phyloP scores from a whole-genome alignment of 768 basidiomycete species.

The Hericium erinaceus region DNA sequence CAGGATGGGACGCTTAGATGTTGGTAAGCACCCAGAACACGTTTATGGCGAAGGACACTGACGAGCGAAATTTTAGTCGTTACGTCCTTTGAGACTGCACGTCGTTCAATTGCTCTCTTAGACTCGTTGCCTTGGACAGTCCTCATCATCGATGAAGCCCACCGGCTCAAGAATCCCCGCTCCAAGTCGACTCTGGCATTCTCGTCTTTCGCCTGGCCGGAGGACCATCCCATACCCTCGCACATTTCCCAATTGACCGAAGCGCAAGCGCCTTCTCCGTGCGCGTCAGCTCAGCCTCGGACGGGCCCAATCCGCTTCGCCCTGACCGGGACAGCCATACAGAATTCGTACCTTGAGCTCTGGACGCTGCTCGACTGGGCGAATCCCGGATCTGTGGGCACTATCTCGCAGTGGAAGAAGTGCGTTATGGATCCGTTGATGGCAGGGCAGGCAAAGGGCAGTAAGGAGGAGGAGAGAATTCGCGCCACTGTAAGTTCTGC shows the following conservation, averaged over 20 bases:
- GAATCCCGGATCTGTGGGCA: conserved; percentile 73
- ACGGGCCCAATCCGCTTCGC: conserved; percentile 52
- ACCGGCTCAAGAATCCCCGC: conserved; percentile 74
- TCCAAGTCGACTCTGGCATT: conserved; percentile 62
- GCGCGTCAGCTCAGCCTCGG: background rate
- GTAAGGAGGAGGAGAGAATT: conserved; percentile 52
- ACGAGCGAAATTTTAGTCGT: conserved; percentile 42
- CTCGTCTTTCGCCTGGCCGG: conserved; percentile 52
- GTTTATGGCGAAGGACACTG: background rate
- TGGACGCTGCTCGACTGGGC: conserved; percentile 93
- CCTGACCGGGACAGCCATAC: conserved; percentile 75
- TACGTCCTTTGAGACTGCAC: conserved; percentile 71
- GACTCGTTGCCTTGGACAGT: conserved; percentile 63
- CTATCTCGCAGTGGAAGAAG: conserved; percentile 64
- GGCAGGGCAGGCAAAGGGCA: conserved; percentile 54
- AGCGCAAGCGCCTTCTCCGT: background rate
- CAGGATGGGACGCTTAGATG: conserved; percentile 72
- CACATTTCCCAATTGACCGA: conserved; percentile 14
- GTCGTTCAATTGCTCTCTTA: conserved; percentile 59
- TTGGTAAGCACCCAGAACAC: conserved; percentile 42
- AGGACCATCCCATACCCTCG: conserved; percentile 3
- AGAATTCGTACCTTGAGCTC: conserved; percentile 85
- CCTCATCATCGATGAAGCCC: conserved; percentile 83
- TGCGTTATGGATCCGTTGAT: conserved; percentile 62
- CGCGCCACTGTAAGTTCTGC: conserved; percentile 36